Evolutionary conservation across 495 filamentous ascomycete genomes (phyloP).

Genomic region (Penicillium paradoxum): DNA sequence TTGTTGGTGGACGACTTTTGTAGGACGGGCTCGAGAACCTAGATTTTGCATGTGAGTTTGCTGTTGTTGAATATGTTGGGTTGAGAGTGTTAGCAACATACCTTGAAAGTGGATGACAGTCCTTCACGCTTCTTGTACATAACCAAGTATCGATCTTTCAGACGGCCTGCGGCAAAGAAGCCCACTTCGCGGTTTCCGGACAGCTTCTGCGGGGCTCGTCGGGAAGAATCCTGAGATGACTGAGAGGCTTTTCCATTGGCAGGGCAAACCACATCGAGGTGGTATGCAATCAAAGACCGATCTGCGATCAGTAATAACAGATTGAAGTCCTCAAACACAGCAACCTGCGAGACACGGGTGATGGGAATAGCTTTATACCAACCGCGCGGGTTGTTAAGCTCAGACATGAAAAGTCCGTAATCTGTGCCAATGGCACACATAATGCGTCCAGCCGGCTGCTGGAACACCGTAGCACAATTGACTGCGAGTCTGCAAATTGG

Average conservation of each 20-base stretch:
- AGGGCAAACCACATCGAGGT: slow-evolving; percentile 83
- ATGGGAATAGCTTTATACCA: slow-evolving; percentile 80
- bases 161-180: slow-evolving; percentile 90
- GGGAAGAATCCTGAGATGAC: slow-evolving; percentile 53
- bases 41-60: slow-evolving; percentile 1
- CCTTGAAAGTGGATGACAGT: slow-evolving; percentile 86
- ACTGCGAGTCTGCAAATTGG: slow-evolving; percentile 79
- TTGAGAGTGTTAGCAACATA: slow-evolving; percentile 25
- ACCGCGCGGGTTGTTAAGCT: slow-evolving; percentile 77
- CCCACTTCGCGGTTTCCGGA: slow-evolving; percentile 84
- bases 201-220: slow-evolving; percentile 83
- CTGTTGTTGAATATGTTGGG: not conserved
- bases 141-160: slow-evolving; percentile 92
- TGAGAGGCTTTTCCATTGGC: slow-evolving; percentile 54
- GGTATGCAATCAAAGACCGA: slow-evolving; percentile 87
- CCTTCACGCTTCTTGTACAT: slow-evolving; percentile 97
- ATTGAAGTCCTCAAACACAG: slow-evolving; percentile 92
- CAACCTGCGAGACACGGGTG: slow-evolving; percentile 79
- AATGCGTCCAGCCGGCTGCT: slow-evolving; percentile 63
- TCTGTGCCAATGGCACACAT: slow-evolving; percentile 97
- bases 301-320: slow-evolving; percentile 87
- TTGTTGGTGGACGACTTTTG: slow-evolving; percentile 62
- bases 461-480: slow-evolving; percentile 90
- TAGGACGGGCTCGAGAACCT: slow-evolving; percentile 88
- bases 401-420: slow-evolving; percentile 84